phyloP scores from a whole-genome alignment of 441 rosid species.

The Erysimum cheiri region DNA sequence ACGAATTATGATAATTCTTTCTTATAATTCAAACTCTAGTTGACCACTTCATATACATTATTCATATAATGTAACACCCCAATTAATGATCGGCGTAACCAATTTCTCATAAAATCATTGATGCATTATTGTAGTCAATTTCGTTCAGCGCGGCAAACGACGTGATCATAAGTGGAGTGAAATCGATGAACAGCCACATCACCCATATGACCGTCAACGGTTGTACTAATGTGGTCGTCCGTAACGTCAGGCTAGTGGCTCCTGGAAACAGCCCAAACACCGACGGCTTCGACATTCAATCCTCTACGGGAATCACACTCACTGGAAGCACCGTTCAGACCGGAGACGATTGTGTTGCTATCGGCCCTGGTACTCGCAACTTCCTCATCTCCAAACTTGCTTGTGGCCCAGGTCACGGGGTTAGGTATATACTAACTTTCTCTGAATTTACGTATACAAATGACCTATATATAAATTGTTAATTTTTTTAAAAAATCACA shows the following conservation, averaged over 20 bases:
- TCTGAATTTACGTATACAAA: no score
- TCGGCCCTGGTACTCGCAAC: conserved; percentile 58
- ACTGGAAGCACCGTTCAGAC: conserved; percentile 52
- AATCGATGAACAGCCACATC: conserved; percentile 62
- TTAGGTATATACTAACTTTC: conserved; percentile 42
- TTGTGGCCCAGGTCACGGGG: conserved; percentile 65
- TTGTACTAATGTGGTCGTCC: conserved; percentile 55
- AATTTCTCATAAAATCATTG: background rate
- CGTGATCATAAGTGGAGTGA: conserved; percentile 60
- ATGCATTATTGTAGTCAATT: conserved; percentile 54
- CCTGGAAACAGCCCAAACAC: conserved; percentile 63
- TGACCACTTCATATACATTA: background rate
- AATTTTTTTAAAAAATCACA: no score
- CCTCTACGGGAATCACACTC: conserved; percentile 52
- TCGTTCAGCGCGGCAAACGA: conserved; percentile 52
- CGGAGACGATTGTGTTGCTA: conserved; percentile 67
- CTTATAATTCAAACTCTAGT: background rate
- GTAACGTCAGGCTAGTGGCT: conserved; percentile 54
- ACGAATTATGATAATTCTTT: background rate
- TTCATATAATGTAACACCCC: no score
- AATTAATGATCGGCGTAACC: background rate
- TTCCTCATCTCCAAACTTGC: conserved; percentile 47
- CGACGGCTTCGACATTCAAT: conserved; percentile 53
- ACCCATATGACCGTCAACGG: conserved; percentile 54
- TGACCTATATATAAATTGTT: no score